Conservation (phyloP, 2,329 filamentous ascomycete genomes). For the Diaporthe batatas region DNA sequence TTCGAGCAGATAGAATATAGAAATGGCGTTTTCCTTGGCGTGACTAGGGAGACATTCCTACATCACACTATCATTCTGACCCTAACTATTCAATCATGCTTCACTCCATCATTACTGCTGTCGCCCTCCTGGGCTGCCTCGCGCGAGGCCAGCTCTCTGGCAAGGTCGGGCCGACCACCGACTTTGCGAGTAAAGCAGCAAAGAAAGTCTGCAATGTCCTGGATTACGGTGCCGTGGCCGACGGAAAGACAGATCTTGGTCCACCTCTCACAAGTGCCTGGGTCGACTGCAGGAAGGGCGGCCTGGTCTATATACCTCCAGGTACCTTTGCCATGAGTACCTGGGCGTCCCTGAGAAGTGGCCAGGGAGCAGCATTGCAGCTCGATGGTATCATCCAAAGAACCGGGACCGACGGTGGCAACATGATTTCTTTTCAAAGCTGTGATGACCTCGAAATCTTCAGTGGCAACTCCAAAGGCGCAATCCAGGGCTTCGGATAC, state of each 20-base stretch:
- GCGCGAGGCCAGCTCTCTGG: conserved; percentile 55
- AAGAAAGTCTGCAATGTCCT: conserved; percentile 64
- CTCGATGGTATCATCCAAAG: conserved; percentile 54
- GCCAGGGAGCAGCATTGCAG: conserved; percentile 48
- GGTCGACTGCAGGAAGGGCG: conserved; percentile 63
- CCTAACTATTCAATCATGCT: neutral
- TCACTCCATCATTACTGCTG: neutral
- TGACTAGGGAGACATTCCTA: neutral
- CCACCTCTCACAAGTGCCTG: conserved; percentile 62
- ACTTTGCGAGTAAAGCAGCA: conserved; percentile 57
- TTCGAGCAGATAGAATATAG: neutral
- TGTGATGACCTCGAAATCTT: conserved; percentile 61
- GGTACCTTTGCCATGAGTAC: conserved; percentile 44
- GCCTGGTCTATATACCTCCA: conserved; percentile 46
- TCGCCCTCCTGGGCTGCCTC: conserved; percentile 11
- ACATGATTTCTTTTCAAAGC: conserved; percentile 43
- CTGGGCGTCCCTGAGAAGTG: conserved; percentile 40
- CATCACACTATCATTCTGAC: neutral
- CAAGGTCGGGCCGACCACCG: conserved; percentile 59
- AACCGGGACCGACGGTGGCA: conserved; percentile 43
- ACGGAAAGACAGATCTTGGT: conserved; percentile 65
- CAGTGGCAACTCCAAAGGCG: conserved; percentile 56
- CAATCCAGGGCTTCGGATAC: conserved; percentile 63
- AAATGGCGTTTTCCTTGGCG: neutral
- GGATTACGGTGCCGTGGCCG: conserved; percentile 64